Conservation (phyloP, 148 eudicot species). For the Vaccinium myrtillus region DNA sequence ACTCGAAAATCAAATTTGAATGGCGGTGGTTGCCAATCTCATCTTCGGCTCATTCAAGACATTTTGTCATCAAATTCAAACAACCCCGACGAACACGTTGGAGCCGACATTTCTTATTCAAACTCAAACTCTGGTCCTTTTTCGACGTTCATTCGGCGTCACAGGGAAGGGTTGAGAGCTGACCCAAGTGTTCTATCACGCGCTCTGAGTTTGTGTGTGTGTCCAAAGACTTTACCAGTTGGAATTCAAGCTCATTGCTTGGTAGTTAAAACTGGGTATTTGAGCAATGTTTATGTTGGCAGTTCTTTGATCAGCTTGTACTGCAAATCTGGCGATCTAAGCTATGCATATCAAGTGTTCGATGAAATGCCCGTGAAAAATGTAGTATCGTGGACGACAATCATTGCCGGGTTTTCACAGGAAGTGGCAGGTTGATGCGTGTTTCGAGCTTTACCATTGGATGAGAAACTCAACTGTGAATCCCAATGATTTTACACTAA, state of each 20-base stretch:
- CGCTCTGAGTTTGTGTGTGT: not conserved
- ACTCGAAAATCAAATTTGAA: not conserved
- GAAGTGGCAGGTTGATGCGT: not conserved
- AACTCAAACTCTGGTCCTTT: no score
- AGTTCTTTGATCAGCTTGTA: not conserved
- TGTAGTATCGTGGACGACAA: slow-evolving; percentile 3
- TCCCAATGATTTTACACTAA: not conserved
- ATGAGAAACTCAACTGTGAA: not conserved
- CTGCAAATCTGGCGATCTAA: not conserved
- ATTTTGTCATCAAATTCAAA: not conserved
- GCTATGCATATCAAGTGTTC: not conserved
- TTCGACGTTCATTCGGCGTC: no score
- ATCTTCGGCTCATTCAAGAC: slow-evolving; percentile 4
- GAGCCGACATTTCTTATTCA: not conserved
- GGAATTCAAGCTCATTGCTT: not conserved
- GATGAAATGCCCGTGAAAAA: not conserved
- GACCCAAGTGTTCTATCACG: not conserved
- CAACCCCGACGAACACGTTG: not conserved
- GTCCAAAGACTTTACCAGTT: not conserved
- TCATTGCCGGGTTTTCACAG: not conserved
- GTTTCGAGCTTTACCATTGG: not conserved
- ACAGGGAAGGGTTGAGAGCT: not conserved
- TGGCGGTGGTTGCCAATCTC: not conserved
- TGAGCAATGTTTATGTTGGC: slow-evolving; percentile 1
- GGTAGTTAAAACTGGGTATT: not conserved